These are phyloP conservation scores for Sanghuangporus baumii DNA, from an alignment of 1,284 basidiomycete genomes.

Conservation along the genomic window DNA sequence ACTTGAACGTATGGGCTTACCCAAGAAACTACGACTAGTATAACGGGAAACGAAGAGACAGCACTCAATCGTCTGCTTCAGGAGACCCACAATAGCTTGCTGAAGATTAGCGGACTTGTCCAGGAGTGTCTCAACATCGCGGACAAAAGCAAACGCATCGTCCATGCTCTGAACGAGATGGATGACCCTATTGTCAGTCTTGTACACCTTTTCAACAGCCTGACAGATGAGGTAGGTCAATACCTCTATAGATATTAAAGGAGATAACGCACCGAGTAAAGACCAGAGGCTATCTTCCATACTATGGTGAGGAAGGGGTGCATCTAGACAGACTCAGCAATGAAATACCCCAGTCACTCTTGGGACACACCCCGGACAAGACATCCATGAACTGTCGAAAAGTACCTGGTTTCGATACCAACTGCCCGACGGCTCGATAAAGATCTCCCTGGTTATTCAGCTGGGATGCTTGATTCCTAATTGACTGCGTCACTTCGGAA, in stretches of 20 bases:
- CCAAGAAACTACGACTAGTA: background rate
- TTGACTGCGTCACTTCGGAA: background rate
- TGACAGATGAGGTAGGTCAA: background rate
- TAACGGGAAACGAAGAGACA: background rate
- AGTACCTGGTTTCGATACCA: background rate
- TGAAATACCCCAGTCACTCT: too few species aligned
- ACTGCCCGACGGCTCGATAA: background rate
- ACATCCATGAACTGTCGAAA: background rate
- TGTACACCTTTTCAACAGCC: background rate
- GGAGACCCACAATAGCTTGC: background rate
- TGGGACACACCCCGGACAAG: background rate
- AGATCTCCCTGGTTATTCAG: background rate
- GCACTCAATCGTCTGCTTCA: background rate
- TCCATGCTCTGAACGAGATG: background rate
- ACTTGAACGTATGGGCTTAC: background rate
- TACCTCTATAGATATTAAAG: background rate
- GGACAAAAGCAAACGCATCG: background rate
- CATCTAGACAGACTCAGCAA: background rate
- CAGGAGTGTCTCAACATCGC: background rate
- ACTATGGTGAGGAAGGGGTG: background rate
- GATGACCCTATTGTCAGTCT: background rate
- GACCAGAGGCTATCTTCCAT: background rate
- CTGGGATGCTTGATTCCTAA: background rate
- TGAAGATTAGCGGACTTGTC: background rate
- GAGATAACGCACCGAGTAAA: background rate